These are phyloP conservation scores for Ustilago shanxiensis DNA, from an alignment of 1,284 basidiomycete genomes.

Conservation along the genomic window DNA sequence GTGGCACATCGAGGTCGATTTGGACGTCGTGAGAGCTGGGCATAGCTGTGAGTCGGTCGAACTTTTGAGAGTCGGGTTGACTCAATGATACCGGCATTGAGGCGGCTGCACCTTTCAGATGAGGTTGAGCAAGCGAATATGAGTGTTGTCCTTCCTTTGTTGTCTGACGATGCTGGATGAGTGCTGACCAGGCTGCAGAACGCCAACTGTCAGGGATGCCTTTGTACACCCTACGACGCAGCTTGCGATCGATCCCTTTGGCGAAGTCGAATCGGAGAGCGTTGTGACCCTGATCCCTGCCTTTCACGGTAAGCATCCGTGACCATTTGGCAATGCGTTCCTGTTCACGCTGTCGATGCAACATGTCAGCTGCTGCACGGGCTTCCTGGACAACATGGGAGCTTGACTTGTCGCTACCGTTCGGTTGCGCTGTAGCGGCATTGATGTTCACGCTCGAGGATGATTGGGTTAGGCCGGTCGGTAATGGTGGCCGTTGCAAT, in stretches of 20 bases:
- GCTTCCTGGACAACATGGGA: constrained; percentile 18
- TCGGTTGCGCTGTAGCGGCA: background rate
- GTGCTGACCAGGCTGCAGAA: constrained; percentile 87
- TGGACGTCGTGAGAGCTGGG: constrained; percentile 93
- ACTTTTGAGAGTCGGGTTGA: constrained; percentile 4
- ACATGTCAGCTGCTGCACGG: constrained; percentile 28
- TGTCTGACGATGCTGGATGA: constrained; percentile 71
- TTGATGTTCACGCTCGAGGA: background rate
- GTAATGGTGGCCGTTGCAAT: background rate
- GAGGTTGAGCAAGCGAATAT: constrained; percentile 26
- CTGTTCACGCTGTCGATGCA: constrained; percentile 44
- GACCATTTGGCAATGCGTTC: constrained; percentile 58
- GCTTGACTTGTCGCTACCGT: constrained; percentile 7
- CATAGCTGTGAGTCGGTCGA: constrained; percentile 22
- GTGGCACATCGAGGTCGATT: constrained; percentile 96
- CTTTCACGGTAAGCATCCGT: constrained; percentile 52
- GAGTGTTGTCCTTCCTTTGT: constrained; percentile 73
- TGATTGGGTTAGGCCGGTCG: constrained; percentile 5
- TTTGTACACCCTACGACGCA: constrained; percentile 85
- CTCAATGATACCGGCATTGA: constrained; percentile 8
- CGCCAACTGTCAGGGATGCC: constrained; percentile 97
- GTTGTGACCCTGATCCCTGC: constrained; percentile 49
- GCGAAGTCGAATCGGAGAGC: constrained; percentile 33
- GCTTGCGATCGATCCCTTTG: constrained; percentile 59
- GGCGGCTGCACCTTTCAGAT: constrained; percentile 8